Percentiles rank a stretch among this genome's conserved stretches.
phyloP scores from a whole-genome alignment of 139 green algal genomes.

The Asterochloris erici region DNA sequence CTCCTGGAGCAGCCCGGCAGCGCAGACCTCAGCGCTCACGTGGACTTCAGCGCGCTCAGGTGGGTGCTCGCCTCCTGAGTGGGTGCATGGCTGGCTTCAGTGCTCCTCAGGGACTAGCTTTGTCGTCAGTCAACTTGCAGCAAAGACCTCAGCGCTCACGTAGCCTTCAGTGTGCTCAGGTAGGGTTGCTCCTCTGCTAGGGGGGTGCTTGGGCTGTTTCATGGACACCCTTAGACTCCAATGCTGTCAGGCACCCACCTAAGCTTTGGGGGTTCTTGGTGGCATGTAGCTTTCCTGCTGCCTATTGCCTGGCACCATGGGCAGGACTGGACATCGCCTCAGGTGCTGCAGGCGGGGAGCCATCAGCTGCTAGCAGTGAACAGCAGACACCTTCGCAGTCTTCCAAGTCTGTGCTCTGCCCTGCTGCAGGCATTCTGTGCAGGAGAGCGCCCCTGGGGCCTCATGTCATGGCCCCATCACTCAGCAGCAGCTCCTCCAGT shows the following conservation, averaged over 20 bases:
- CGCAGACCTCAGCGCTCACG: constrained; percentile 86
- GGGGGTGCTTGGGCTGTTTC: no score
- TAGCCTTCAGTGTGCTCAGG: no score
- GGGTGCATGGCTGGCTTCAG: background rate
- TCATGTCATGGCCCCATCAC: constrained; percentile 64
- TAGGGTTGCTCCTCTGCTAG: no score
- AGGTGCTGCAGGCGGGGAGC: background rate
- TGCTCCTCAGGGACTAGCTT: no score
- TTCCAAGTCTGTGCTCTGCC: background rate
- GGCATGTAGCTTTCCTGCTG: background rate
- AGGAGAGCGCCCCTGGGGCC: constrained; percentile 14
- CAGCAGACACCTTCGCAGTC: no score
- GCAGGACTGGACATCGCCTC: background rate
- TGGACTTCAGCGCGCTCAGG: constrained; percentile 87
- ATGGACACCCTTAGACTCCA: no score
- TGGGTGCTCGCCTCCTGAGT: background rate
- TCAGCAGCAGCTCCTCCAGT: constrained; percentile 69
- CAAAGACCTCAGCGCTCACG: no score
- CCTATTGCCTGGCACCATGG: background rate
- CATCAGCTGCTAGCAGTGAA: no score
- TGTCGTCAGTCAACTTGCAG: no score
- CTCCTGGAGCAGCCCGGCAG: constrained; percentile 71
- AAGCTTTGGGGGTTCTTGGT: no score
- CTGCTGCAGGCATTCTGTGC: constrained; percentile 29
- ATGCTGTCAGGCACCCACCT: no score